Conservation (phyloP, 805 yeast species). For the Dipodascus geniculatus region DNA sequence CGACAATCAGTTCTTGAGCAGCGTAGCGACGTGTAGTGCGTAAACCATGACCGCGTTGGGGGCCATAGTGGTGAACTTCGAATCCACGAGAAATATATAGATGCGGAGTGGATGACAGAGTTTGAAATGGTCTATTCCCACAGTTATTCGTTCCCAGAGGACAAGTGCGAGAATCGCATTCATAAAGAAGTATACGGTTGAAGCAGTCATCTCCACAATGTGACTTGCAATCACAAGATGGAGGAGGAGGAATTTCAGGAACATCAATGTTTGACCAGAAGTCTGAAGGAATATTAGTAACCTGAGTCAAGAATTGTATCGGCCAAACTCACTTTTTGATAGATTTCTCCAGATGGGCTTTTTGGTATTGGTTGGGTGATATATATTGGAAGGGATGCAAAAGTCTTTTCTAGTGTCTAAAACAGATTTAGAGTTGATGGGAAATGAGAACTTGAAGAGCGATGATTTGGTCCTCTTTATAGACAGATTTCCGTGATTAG, state of each 20-base stretch:
- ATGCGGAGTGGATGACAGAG: conserved; percentile 13
- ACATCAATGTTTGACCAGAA: not conserved
- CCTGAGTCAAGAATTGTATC: not conserved
- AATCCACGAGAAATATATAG: conserved; percentile 14
- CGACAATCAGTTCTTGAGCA: conserved; percentile 32
- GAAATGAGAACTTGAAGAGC: conserved; percentile 3
- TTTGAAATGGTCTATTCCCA: conserved; percentile 29
- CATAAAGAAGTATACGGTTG: conserved; percentile 25
- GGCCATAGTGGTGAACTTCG: conserved; percentile 12
- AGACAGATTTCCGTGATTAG: not conserved
- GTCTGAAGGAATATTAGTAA: not conserved
- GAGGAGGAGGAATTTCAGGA: not conserved
- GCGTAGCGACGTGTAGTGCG: conserved; percentile 28
- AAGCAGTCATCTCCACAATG: conserved; percentile 28
- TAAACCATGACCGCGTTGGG: conserved; percentile 30
- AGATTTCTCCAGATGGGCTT: not conserved
- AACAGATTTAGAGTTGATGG: conserved; percentile 2
- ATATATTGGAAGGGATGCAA: conserved; percentile 21
- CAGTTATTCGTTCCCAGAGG: conserved; percentile 24
- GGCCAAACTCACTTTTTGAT: not conserved
- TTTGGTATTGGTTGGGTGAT: conserved; percentile 17
- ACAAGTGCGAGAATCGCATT: conserved; percentile 27
- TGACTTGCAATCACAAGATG: conserved; percentile 16
- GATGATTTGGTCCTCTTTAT: not conserved
- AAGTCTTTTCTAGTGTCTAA: conserved; percentile 10